Percentiles rank a stretch among this genome's conserved stretches.
phyloP scores from a whole-genome alignment of 441 rosid species.

The Bocquillonia castaneifolia region DNA sequence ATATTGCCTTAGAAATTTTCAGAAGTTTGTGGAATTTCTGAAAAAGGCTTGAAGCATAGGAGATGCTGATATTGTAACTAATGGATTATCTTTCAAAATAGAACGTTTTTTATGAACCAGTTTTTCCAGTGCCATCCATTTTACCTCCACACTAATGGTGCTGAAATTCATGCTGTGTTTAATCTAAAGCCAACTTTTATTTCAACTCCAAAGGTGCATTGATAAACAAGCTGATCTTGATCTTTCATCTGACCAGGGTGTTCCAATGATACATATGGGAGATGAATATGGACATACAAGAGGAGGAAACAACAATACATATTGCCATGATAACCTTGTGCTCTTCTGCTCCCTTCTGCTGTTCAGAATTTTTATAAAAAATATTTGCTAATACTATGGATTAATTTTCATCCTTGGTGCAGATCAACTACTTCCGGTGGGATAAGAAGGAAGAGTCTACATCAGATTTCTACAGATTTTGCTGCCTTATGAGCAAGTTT shows the following conservation, averaged over 20 bases:
- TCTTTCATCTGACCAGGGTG: slow-evolving; percentile 56
- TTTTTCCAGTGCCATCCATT: not conserved
- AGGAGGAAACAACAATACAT: slow-evolving; percentile 93
- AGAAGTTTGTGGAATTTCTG: not conserved
- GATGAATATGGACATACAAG: slow-evolving; percentile 98
- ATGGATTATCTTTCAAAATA: not conserved
- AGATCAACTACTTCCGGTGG: slow-evolving; percentile 88
- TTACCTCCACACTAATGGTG: not conserved
- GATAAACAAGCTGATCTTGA: slow-evolving; percentile 14
- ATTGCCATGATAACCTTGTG: slow-evolving; percentile 92
- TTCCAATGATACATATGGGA: slow-evolving; percentile 93
- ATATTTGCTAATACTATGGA: slow-evolving; percentile 14
- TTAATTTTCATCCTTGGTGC: slow-evolving; percentile 27
- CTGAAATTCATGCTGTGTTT: not conserved
- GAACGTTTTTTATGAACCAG: not conserved
- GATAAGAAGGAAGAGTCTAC: slow-evolving; percentile 86
- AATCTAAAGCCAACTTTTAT: not conserved
- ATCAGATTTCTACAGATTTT: slow-evolving; percentile 73
- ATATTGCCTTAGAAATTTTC: not conserved
- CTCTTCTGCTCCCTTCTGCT: slow-evolving; percentile 25
- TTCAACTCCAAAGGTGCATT: not conserved
- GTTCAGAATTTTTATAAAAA: slow-evolving; percentile 15
- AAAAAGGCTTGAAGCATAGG: not conserved
- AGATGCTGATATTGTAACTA: too few species aligned
- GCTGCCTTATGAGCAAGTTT: slow-evolving; percentile 71